A percentile compares a stretch with the other conserved stretches of the same genome.
Evolutionary conservation across 1,139 yeast species (phyloP).

Genomic region (Nakaseomyces delphensis): DNA sequence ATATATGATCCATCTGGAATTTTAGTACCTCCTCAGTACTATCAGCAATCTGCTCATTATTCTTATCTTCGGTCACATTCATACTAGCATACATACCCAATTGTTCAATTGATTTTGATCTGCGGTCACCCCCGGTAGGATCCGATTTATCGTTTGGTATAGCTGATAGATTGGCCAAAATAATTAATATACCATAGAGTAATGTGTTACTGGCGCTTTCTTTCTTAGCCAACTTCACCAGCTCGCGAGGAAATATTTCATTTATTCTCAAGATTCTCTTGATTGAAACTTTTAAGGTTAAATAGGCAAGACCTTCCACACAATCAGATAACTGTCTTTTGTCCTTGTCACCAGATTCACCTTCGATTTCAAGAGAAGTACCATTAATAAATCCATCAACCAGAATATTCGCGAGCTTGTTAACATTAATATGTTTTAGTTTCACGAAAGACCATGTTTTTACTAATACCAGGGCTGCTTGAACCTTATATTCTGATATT

Average conservation of each 20-base stretch:
- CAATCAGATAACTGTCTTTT: constrained; percentile 8
- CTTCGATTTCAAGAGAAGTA: constrained; percentile 5
- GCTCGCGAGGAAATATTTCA: constrained; percentile 14
- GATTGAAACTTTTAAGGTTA: constrained; percentile 25
- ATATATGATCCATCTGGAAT: constrained; percentile 19
- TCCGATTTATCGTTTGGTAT: constrained; percentile 16
- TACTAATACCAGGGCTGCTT: constrained; percentile 24
- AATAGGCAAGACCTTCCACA: constrained; percentile 31
- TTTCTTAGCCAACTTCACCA: constrained; percentile 10
- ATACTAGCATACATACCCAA: constrained; percentile 21
- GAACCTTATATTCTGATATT: constrained; percentile 15
- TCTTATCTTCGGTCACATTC: constrained; percentile 12
- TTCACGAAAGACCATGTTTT: constrained; percentile 31
- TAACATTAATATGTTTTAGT: constrained; percentile 19
- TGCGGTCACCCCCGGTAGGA: not conserved
- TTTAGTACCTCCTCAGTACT: constrained; percentile 17
- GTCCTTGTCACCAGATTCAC: constrained; percentile 11
- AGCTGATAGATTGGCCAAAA: constrained; percentile 24
- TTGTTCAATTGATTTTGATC: constrained; percentile 17
- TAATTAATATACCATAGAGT: constrained; percentile 24
- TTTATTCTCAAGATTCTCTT: constrained; percentile 19
- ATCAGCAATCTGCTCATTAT: constrained; percentile 14
- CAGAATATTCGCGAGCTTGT: constrained; percentile 18
- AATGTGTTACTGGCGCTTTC: constrained; percentile 9
- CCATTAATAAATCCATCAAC: constrained; percentile 9